Conservation (phyloP, 306 rosid species). For the Bauhinia variegata region DNA sequence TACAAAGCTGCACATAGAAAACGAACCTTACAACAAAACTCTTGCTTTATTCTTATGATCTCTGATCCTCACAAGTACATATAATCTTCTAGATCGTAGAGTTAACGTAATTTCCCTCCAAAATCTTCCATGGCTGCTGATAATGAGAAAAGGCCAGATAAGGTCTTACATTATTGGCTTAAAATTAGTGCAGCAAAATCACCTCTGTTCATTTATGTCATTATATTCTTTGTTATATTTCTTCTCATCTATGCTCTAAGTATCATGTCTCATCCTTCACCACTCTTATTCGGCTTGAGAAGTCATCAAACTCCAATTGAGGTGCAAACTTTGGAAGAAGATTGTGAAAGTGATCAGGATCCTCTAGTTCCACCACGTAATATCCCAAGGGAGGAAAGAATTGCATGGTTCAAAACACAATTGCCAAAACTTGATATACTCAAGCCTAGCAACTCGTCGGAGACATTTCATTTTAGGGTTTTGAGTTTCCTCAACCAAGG, state of each 20-base stretch:
- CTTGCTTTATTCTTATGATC: background rate
- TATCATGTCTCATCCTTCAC: background rate
- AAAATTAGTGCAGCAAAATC: background rate
- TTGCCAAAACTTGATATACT: slow-evolving; percentile 42
- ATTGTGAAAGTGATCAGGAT: slow-evolving; percentile 2
- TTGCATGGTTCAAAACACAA: slow-evolving; percentile 43
- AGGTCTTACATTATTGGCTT: background rate
- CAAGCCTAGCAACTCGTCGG: slow-evolving; percentile 35
- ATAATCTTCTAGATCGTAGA: background rate
- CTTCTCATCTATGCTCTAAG: background rate
- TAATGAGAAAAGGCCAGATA: background rate
- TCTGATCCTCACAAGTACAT: background rate
- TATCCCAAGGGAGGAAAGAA: slow-evolving; percentile 42
- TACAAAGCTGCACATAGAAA: background rate
- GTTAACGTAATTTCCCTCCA: background rate
- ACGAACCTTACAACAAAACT: background rate
- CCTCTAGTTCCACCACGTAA: slow-evolving; percentile 42
- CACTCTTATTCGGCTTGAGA: background rate
- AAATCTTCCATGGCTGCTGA: background rate
- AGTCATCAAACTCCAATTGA: background rate
- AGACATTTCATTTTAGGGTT: slow-evolving; percentile 41
- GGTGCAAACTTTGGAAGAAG: background rate
- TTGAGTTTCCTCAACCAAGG: slow-evolving; percentile 34
- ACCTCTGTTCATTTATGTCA: background rate
- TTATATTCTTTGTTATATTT: background rate